Evolutionary conservation across 441 rosid genomes (phyloP), one percentile per base, ranked within the genome.

Genomic region (Kokia cookei): DNA sequence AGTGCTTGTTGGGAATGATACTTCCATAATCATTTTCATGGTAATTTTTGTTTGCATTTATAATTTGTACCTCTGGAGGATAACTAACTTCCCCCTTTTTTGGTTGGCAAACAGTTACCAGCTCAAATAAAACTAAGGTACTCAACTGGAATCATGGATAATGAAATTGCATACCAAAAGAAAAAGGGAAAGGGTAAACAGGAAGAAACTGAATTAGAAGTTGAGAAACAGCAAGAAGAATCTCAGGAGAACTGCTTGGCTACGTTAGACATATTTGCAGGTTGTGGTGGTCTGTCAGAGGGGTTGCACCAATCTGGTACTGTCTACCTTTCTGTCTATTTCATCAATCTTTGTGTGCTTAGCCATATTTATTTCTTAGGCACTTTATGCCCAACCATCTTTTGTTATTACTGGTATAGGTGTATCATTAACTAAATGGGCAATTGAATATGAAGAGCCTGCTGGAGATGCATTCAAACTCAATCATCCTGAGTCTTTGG

Each of bases 261-360:
- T 76, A 93, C 98, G 4, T 77, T 93, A 22, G 98, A 93, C 81
- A 90, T 93, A 63, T 95, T 95, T 86, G 93, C 97, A 64, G 98
- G 98, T 70, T 95, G 98, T 82, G 99, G 98, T 77, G 99, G 98
- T 62, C 81, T 95, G 79, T 92, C 99, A 47, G 91, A 92, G 72
- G 98, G 98, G 42, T 83, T 96, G 79, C 80, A 85, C 26, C 84
- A 74, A 69, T 83, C 95, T 43, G 95, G 98, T 92, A 80, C 11
- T 19, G 0, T 19, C 40, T 80, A 29, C 26, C 32, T 65, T 57
- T 64, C 24, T 17, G 62, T 45, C 50, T 7, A 48, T 40, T 50
- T 66, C 50, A 37, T 35, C 58, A 51, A 69, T 11, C 27, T 69
- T 32, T 13, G 2, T 29, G 7, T 43, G n/a, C n/a, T 65, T 65